phyloP scores from a whole-genome alignment of 495 filamentous ascomycete species.

The Aspergillus carlsbadensis region DNA sequence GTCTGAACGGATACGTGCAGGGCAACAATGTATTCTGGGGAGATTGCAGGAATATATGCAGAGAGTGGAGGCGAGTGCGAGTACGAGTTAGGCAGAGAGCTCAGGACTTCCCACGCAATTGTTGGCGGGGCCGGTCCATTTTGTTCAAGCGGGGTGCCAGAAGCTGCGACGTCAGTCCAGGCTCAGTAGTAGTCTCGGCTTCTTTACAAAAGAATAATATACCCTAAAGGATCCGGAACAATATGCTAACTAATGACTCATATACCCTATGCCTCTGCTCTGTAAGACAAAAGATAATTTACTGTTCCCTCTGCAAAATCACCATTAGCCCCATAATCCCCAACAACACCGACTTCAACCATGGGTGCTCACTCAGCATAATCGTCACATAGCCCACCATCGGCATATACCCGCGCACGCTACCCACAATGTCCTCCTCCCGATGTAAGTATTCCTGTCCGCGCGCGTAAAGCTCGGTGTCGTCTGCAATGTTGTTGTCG shows the following conservation, averaged over 20 bases:
- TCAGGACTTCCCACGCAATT: background rate
- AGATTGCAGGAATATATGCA: background rate
- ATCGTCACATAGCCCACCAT: constrained; percentile 98
- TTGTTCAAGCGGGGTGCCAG: constrained; percentile 37
- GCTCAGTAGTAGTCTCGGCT: background rate
- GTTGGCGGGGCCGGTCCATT: constrained; percentile 24
- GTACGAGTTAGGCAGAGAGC: background rate
- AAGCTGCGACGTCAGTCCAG: constrained; percentile 17
- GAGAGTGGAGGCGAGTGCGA: background rate
- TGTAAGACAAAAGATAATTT: background rate
- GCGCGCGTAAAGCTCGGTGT: constrained; percentile 86
- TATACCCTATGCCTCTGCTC: background rate
- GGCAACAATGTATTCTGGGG: background rate
- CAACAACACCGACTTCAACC: constrained; percentile 92
- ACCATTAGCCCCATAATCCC: constrained; percentile 95
- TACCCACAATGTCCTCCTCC: constrained; percentile 87
- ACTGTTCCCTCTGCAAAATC: constrained; percentile 82
- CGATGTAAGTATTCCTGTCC: constrained; percentile 84
- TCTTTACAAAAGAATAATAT: background rate
- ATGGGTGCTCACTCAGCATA: constrained; percentile 92
- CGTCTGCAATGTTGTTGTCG: constrained; percentile 93
- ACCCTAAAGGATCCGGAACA: background rate
- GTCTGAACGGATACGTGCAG: background rate
- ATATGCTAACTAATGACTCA: background rate
- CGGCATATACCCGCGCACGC: constrained; percentile 89